These are phyloP conservation scores for Marchantia polymorpha DNA, from an alignment of 225 moss, liverwort and hornwort genomes.

Conservation along the genomic window DNA sequence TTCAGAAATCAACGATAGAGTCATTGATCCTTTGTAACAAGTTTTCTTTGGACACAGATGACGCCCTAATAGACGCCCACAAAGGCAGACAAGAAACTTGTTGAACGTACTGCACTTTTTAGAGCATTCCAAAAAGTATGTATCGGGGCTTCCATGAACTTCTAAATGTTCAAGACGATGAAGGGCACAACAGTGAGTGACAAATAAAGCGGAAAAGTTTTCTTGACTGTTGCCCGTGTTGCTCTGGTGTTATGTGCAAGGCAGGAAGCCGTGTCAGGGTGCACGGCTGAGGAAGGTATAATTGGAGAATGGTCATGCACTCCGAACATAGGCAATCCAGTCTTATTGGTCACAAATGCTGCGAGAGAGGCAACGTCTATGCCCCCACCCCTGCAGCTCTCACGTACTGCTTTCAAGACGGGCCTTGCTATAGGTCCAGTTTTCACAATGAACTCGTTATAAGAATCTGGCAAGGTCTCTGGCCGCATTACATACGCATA, in stretches of 20 bases:
- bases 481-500: slow-evolving; percentile 90
- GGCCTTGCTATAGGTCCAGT: slow-evolving; percentile 77
- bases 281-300: slow-evolving; percentile 70
- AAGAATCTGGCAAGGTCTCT: slow-evolving; percentile 83
- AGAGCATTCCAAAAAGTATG: slow-evolving; percentile 83
- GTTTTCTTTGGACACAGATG: slow-evolving; percentile 72
- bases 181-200: slow-evolving; percentile 87
- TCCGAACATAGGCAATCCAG: slow-evolving; percentile 50
- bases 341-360: slow-evolving; percentile 51
- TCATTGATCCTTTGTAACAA: slow-evolving; percentile 73
- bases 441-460: slow-evolving; percentile 75
- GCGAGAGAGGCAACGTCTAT: slow-evolving; percentile 67
- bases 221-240: slow-evolving; percentile 67
- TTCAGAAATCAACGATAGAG: too few relatives aligned
- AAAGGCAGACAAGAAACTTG: slow-evolving; percentile 75
- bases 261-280: slow-evolving; percentile 71
- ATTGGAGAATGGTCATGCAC: slow-evolving; percentile 55
- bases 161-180: slow-evolving; percentile 81
- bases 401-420: slow-evolving; percentile 71
- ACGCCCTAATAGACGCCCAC: slow-evolving; percentile 80
- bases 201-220: slow-evolving; percentile 83
- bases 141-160: slow-evolving; percentile 80
- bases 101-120: slow-evolving; percentile 74
- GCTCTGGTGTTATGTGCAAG: slow-evolving; percentile 65
- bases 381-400: slow-evolving; percentile 64